phyloP scores from a whole-genome alignment of 352 stramenopile species.

The Elongisporangium undulatum region DNA sequence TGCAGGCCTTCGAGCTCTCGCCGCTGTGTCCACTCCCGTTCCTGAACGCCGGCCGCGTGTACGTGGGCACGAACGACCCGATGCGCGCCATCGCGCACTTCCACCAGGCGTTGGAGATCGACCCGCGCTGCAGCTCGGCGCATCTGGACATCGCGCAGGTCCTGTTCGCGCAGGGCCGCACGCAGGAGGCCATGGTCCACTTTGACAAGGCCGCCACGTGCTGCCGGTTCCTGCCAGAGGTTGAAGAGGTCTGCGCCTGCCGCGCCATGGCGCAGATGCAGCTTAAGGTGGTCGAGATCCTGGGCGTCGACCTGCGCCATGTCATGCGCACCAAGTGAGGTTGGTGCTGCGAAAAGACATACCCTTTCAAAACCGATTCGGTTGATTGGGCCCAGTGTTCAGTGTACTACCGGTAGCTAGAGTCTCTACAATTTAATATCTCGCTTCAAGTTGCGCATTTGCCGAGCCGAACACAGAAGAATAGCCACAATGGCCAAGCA shows the following conservation, averaged over 20 bases:
- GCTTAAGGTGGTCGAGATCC: conserved; percentile 77
- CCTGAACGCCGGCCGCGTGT: conserved; percentile 78
- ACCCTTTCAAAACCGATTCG: conserved; percentile 4
- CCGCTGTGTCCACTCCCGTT: conserved; percentile 77
- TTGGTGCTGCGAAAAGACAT: conserved; percentile 5
- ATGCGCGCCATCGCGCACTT: conserved; percentile 80
- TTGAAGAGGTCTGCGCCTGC: conserved; percentile 77
- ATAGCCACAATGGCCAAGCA: conserved; percentile 18
- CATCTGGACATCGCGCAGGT: conserved; percentile 86
- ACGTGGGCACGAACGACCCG: conserved; percentile 79
- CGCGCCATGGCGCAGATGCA: conserved; percentile 83
- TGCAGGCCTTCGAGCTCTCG: conserved; percentile 65
- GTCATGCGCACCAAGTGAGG: conserved; percentile 77
- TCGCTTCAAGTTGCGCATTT: background rate
- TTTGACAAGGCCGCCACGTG: conserved; percentile 65
- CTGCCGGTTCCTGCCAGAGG: conserved; percentile 79
- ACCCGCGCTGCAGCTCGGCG: conserved; percentile 71
- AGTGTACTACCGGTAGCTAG: conserved; percentile 2
- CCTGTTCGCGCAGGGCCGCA: conserved; percentile 77
- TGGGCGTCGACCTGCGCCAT: conserved; percentile 81
- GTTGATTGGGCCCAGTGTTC: background rate
- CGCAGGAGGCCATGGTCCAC: conserved; percentile 63
- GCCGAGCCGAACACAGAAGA: background rate
- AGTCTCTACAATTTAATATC: conserved; percentile 12
- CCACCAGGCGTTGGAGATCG: conserved; percentile 68